Evolutionary conservation across 106 monocot species (phyloP), one percentile per base, ranked within the genome.

Genomic region (Platanthera guangdongensis): DNA sequence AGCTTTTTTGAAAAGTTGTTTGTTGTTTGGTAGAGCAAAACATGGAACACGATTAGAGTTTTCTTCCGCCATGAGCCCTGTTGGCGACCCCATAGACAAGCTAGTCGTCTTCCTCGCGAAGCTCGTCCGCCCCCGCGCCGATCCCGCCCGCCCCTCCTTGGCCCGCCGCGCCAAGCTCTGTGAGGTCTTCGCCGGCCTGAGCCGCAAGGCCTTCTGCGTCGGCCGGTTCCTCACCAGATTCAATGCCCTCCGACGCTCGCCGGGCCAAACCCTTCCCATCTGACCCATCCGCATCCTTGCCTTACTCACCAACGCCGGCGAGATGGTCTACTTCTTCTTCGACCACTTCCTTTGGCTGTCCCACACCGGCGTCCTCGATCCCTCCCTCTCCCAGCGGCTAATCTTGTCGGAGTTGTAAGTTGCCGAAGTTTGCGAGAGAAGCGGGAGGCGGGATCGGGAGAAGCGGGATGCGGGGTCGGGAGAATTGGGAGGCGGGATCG

Each of bases 291-390:
- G 25, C 25, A 25, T 25, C 25, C 25, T 97, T 47, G 78, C 93
- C 47, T 81, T 97, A 18, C 72, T 91, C 75, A 84, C 91, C 62
- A 97, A 97, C 70, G 91, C 83, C 45, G 97, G 97, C 32, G 97
- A 97, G 84, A 97, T 97, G 97, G 88, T 97, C 30, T 97, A 97
- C 91, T 97, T 94, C 89, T 94, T 94, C 94, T 97, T 97, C 82
- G 97, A 97, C 80, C 97, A 97, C 81, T 76, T 97, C 49, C 79
- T 90, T 21, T 97, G 97, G 97, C 83, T 94, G 32, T 78, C 94
- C 0, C 74, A 94, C 48, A 57, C 88, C 16, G 97, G 94, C 0
- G 86, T 91, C 13, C 21, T 97, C 9, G 91, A 94, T 62, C 71
- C 87, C 15, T 14, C 15, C 6, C 74, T 97, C 7, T 91, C 93